Evolutionary conservation across 768 basidiomycete species (phyloP).

Genomic region (Pleurotus platypus): DNA sequence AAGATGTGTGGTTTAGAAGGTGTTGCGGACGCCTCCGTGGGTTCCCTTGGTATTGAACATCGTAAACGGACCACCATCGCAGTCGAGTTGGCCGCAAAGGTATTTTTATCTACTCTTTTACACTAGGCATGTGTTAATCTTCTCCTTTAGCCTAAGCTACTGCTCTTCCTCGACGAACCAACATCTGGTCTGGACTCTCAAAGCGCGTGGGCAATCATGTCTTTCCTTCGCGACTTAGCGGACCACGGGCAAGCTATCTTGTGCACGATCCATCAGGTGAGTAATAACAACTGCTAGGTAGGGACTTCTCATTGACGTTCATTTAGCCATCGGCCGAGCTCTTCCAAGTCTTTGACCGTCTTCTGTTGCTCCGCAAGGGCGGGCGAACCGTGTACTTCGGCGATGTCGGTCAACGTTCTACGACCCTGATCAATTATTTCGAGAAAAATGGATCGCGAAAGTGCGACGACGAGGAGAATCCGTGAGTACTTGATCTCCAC

Average conservation of each 20-base stretch:
- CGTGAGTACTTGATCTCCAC: constrained; percentile 36
- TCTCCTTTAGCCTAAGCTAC: constrained; percentile 54
- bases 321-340: constrained; percentile 79
- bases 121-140: background rate
- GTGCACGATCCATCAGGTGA: constrained; percentile 66
- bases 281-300: no score
- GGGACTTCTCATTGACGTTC: constrained; percentile 8
- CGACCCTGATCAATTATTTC: constrained; percentile 72
- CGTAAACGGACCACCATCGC: constrained; percentile 57
- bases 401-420: constrained; percentile 58
- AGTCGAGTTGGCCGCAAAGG: constrained; percentile 66
- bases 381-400: constrained; percentile 77
- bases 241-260: constrained; percentile 83
- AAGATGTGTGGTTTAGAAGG: constrained; percentile 63
- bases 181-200: constrained; percentile 87
- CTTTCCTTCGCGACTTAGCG: constrained; percentile 73
- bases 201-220: constrained; percentile 79
- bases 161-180: constrained; percentile 88
- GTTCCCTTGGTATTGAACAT: constrained; percentile 46
- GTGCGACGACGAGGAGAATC: constrained; percentile 71
- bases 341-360: constrained; percentile 76
- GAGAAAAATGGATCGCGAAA: constrained; percentile 59
- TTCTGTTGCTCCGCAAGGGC: constrained; percentile 74
- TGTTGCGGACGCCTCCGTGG: constrained; percentile 61
- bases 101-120: constrained; percentile 22